Evolutionary conservation across 2,329 filamentous ascomycete species (phyloP).

Genomic region (Simplicillium sp.): DNA sequence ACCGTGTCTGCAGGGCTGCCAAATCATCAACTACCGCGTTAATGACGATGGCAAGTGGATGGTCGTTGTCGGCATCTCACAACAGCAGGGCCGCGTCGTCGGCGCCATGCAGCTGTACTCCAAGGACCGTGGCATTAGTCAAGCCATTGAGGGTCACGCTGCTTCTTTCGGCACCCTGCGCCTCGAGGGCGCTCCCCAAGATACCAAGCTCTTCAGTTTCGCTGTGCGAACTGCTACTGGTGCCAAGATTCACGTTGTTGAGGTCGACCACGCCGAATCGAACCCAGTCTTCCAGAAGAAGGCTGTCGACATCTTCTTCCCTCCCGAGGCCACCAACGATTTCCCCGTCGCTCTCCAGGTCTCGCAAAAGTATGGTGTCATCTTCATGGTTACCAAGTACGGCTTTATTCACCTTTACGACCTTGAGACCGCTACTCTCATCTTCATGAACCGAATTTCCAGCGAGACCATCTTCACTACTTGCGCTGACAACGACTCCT

Average conservation of each 20-base stretch:
- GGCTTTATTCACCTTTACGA: constrained; percentile 99
- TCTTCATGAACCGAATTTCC: constrained; percentile 99
- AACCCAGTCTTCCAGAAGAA: constrained; percentile 93
- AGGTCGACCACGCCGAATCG: constrained; percentile 85
- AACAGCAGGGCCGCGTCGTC: constrained; percentile 85
- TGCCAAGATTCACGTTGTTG: constrained; percentile 94
- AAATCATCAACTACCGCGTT: constrained; percentile 99
- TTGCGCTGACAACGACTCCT: constrained; percentile 70
- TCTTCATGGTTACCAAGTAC: constrained; percentile 97
- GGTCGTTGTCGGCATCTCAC: constrained; percentile 92
- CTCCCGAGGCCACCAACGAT: constrained; percentile 87
- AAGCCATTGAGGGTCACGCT: constrained; percentile 94
- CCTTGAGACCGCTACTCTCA: constrained; percentile 86
- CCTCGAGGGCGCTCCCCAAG: constrained; percentile 78
- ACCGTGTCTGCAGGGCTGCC: constrained; percentile 58
- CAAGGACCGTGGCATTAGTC: constrained; percentile 90
- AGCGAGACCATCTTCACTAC: constrained; percentile 99
- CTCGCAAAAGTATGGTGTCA: constrained; percentile 89
- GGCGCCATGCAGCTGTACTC: constrained; percentile 97
- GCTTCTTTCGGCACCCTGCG: constrained; percentile 86
- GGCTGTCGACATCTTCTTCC: constrained; percentile 96
- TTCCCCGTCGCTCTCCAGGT: constrained; percentile 98
- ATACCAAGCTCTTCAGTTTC: constrained; percentile 95
- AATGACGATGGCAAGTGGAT: constrained; percentile 97
- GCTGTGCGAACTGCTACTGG: constrained; percentile 82